Evolutionary conservation across 768 basidiomycete species (phyloP).

Genomic region (Panellus pusillus): DNA sequence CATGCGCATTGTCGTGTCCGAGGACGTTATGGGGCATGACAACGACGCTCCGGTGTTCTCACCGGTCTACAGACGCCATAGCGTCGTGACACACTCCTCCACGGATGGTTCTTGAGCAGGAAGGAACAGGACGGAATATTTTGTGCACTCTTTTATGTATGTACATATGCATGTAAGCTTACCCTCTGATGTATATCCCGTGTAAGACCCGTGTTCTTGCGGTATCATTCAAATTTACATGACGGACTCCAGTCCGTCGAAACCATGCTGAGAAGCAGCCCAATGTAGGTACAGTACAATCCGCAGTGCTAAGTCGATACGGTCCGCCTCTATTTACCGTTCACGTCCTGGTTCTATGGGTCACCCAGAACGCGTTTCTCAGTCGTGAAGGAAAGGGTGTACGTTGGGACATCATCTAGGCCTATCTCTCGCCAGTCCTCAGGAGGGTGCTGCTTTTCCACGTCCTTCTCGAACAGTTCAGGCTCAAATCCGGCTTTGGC

Average conservation of each 20-base stretch:
- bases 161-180: too few species aligned
- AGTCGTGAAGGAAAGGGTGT: slow-evolving; percentile 16
- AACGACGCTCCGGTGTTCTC: slow-evolving; percentile 4
- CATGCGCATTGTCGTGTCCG: slow-evolving; percentile 18
- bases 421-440: slow-evolving; percentile 21
- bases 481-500: slow-evolving; percentile 21
- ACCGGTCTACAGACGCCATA: slow-evolving; percentile 15
- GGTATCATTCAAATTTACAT: too few species aligned
- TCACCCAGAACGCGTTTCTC: slow-evolving; percentile 8
- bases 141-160: too few species aligned
- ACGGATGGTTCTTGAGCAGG: too few species aligned
- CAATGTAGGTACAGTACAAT: background rate
- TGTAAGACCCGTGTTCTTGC: too few species aligned
- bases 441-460: slow-evolving; percentile 10
- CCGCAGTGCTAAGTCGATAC: background rate
- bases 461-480: slow-evolving; percentile 21
- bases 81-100: background rate
- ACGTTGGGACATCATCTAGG: slow-evolving; percentile 18
- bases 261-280: too few species aligned
- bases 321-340: background rate
- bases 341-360: slow-evolving; percentile 1
- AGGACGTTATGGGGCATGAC: background rate
- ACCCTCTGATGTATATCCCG: too few species aligned
- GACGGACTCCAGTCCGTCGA: too few species aligned
- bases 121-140: too few species aligned